Evolutionary conservation across 768 basidiomycete genomes (phyloP).

Genomic region (Russula compacta): DNA sequence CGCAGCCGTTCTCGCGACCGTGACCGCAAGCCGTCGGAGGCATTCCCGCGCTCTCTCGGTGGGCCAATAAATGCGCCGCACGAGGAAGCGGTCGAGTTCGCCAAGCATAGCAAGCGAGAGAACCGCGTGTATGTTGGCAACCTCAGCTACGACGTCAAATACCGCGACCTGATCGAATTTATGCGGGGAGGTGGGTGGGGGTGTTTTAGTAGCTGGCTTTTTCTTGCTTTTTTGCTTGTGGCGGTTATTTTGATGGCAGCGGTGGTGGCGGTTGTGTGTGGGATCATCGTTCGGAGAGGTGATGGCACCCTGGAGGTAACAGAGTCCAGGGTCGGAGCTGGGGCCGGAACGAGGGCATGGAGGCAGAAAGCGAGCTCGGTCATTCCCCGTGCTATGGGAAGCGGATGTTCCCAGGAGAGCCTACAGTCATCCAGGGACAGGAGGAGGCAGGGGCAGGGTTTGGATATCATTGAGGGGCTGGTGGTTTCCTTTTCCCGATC

Average conservation of each 20-base stretch:
- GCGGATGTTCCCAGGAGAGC: background rate
- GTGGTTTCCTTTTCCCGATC: constrained; percentile 27
- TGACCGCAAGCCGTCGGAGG: constrained; percentile 52
- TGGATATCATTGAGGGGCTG: background rate
- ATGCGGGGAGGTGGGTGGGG: constrained; percentile 99
- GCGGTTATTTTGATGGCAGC: constrained; percentile 2
- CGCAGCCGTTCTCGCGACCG: constrained; percentile 53
- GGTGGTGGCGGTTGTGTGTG: background rate
- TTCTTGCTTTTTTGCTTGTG: constrained; percentile 27
- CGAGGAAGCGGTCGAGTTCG: constrained; percentile 92
- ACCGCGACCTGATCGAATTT: constrained; percentile 98
- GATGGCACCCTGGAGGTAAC: constrained; percentile 4
- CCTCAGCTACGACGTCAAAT: constrained; percentile 97
- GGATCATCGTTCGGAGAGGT: background rate
- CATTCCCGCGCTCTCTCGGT: constrained; percentile 72
- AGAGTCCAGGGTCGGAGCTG: background rate
- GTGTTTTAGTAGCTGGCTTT: constrained; percentile 52
- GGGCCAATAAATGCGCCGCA: constrained; percentile 86
- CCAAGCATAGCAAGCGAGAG: constrained; percentile 95
- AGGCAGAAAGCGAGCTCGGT: constrained; percentile 5
- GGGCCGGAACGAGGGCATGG: background rate
- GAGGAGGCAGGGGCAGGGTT: background rate
- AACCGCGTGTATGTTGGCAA: constrained; percentile 99
- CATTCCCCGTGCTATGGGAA: background rate
- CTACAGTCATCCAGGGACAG: background rate